These are phyloP conservation scores for Pyrenopolyporus hunteri DNA, from an alignment of 495 filamentous ascomycete species.

Conservation along the genomic window DNA sequence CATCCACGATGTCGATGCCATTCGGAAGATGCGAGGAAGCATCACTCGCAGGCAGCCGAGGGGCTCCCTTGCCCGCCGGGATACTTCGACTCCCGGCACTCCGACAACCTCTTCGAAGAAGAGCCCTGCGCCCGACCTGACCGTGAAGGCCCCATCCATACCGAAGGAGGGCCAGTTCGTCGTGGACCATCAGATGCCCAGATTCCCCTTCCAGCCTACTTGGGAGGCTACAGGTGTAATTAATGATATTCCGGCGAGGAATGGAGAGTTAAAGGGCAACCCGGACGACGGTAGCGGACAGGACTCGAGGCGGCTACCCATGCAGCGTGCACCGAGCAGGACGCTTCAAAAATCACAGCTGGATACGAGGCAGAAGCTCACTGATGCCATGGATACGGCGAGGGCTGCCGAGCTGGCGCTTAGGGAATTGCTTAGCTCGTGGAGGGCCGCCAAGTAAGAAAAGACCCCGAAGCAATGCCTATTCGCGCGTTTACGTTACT, in stretches of 20 bases:
- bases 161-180: constrained; percentile 49
- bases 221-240: constrained; percentile 86
- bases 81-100: constrained; percentile 53
- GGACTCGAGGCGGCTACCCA: constrained; percentile 38
- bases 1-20: constrained; percentile 85
- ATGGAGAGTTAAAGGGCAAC: constrained; percentile 35
- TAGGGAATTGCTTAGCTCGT: constrained; percentile 76
- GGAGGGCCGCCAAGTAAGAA: constrained; percentile 80
- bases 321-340: constrained; percentile 51
- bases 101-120: constrained; percentile 44
- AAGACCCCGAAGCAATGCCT: not conserved
- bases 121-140: constrained; percentile 35
- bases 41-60: constrained; percentile 84
- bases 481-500: not conserved
- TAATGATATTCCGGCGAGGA: constrained; percentile 68
- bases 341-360: constrained; percentile 61
- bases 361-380: constrained; percentile 61
- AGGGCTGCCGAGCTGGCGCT: constrained; percentile 84
- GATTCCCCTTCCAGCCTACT: constrained; percentile 55
- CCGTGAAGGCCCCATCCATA: constrained; percentile 39
- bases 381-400: constrained; percentile 71
- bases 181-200: constrained; percentile 61
- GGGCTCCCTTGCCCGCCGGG: constrained; percentile 62
- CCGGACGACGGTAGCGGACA: constrained; percentile 43
- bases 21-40: constrained; percentile 75